A percentile compares a stretch with the other conserved stretches of the same genome.
These are phyloP conservation scores for Fraxinus dipetala DNA, from an alignment of 305 asterid genomes.

Conservation along the genomic window DNA sequence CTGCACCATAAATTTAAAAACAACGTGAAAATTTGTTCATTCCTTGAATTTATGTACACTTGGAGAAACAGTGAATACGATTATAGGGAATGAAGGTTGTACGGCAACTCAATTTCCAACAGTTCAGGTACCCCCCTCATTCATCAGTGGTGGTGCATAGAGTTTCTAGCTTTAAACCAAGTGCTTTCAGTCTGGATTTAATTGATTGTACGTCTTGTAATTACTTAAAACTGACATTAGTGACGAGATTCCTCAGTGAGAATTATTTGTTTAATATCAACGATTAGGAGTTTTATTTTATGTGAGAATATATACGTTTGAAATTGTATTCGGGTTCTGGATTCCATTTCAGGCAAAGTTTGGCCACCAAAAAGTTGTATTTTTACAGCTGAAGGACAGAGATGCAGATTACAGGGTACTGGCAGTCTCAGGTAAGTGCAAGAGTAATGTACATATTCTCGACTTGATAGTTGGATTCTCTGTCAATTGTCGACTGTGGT, in stretches of 20 bases:
- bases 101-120: not conserved
- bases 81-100: not conserved
- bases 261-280: not conserved
- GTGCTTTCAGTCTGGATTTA: conserved; percentile 9
- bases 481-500: not conserved
- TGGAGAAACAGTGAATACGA: not conserved
- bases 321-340: not conserved
- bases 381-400: not conserved
- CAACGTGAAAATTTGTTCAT: not conserved
- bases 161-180: not conserved
- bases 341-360: not conserved
- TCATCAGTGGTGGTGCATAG: not conserved
- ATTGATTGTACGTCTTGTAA: not conserved
- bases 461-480: not conserved
- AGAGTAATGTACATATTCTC: not conserved
- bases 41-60: not conserved
- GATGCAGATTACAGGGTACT: not conserved
- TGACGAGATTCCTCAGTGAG: not conserved
- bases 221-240: not conserved
- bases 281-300: not conserved
- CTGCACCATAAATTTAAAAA: not conserved
- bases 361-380: not conserved
- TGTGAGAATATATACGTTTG: not conserved
- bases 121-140: conserved; percentile 2
- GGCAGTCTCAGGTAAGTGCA: not conserved